phyloP scores from a whole-genome alignment of 108 stramenopile genomes.

The Fistulifera pelliculosa region DNA sequence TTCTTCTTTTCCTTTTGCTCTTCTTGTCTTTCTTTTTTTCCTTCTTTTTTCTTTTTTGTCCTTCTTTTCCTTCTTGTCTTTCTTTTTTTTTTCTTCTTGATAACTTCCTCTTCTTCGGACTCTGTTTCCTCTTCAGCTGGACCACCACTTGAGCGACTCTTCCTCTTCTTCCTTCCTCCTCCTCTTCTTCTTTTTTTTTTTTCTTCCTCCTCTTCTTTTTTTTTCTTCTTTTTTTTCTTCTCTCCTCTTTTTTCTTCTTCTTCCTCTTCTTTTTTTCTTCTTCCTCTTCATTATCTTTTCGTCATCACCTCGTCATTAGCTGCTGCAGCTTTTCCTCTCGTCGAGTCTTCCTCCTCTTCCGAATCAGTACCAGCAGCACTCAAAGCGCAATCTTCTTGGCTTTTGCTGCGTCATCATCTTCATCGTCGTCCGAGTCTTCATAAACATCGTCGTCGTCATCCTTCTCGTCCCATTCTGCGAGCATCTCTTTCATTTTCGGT shows the following conservation, averaged over 20 bases:
- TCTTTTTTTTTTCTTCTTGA: background rate
- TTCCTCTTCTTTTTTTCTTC: background rate
- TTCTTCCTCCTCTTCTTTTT: background rate
- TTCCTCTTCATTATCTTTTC: background rate
- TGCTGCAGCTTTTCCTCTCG: constrained; percentile 2
- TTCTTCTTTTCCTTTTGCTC: background rate
- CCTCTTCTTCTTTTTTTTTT: background rate
- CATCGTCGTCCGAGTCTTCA: constrained; percentile 3
- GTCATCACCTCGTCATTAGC: background rate
- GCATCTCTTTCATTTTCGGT: background rate
- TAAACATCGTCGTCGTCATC: constrained; percentile 1
- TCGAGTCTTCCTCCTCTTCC: constrained; percentile 4
- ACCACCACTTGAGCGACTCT: background rate
- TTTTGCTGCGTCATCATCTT: background rate
- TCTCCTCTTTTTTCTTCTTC: background rate
- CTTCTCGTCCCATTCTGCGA: constrained; percentile 1
- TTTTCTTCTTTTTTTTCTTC: background rate
- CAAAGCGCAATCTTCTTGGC: background rate
- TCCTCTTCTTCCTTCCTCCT: background rate
- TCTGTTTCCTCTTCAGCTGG: background rate
- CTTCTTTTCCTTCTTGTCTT: background rate
- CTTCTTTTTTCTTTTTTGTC: background rate
- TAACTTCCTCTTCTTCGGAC: background rate
- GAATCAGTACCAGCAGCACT: background rate
- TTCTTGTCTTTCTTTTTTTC: background rate